Percentiles rank a stretch among this genome's conserved stretches.
phyloP scores from a whole-genome alignment of 345 rosid genomes.

The Limnanthes douglasii region DNA sequence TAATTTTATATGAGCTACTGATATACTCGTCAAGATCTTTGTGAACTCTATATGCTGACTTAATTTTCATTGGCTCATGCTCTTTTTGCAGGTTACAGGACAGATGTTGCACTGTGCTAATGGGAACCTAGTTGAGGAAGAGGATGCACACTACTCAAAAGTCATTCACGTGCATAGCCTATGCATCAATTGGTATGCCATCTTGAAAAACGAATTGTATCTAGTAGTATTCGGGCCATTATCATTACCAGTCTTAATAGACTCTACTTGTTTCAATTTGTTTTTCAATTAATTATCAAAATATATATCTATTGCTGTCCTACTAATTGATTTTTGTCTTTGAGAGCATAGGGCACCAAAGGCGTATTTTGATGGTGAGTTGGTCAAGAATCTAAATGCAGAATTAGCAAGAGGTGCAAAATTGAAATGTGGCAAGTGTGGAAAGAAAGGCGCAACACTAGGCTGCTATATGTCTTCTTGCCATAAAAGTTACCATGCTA shows the following conservation, averaged over 20 bases:
- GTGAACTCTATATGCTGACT: background rate
- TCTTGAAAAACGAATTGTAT: background rate
- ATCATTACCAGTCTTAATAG: background rate
- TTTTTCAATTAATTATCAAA: background rate
- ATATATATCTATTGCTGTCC: background rate
- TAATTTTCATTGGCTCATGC: too few species aligned
- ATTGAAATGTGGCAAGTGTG: conserved; percentile 59
- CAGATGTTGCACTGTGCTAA: conserved; percentile 49
- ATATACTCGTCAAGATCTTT: too few species aligned
- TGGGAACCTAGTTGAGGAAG: conserved; percentile 37
- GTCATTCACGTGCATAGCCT: conserved; percentile 56
- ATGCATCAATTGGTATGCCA: conserved; percentile 70
- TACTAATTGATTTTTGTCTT: background rate
- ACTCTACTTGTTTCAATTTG: background rate
- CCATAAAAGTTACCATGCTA: conserved; percentile 61
- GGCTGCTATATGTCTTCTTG: conserved; percentile 78
- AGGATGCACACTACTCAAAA: conserved; percentile 21
- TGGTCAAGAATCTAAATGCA: conserved; percentile 47
- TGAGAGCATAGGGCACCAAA: conserved; percentile 58
- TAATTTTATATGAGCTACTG: conserved; percentile 10
- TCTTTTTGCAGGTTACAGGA: conserved; percentile 49
- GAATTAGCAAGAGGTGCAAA: conserved; percentile 71
- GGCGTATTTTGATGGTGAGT: conserved; percentile 47
- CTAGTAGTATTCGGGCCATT: background rate
- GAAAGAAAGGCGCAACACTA: conserved; percentile 71